Percentiles rank a stretch among this genome's conserved stretches.
Conservation (phyloP, 164 flowering plant genomes). For the Stephania yunnanensis region DNA sequence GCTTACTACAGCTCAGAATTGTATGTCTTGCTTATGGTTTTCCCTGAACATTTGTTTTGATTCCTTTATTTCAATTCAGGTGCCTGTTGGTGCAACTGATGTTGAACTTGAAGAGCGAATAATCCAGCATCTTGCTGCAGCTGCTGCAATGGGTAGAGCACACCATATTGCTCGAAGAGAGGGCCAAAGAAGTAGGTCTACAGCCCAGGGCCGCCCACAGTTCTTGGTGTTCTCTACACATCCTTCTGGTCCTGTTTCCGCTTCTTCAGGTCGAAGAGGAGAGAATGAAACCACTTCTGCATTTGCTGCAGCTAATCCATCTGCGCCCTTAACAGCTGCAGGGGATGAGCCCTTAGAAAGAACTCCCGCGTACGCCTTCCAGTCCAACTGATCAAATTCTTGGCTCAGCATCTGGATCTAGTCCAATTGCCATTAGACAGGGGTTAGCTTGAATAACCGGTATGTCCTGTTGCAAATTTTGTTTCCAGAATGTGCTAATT, state of each 20-base stretch:
- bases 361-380: slow-evolving; percentile 23
- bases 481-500: background rate
- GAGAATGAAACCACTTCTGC: slow-evolving; percentile 32
- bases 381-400: slow-evolving; percentile 31
- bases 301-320: slow-evolving; percentile 22
- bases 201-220: slow-evolving; percentile 63
- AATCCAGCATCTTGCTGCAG: slow-evolving; percentile 91
- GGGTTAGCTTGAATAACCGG: slow-evolving; percentile 30
- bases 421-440: slow-evolving; percentile 22
- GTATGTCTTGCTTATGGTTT: background rate
- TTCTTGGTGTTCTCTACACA: slow-evolving; percentile 58
- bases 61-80: slow-evolving; percentile 31
- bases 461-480: slow-evolving; percentile 18
- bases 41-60: background rate
- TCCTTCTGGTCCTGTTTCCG: slow-evolving; percentile 30
- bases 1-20: background rate
- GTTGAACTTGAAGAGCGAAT: slow-evolving; percentile 85
- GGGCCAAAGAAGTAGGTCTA: slow-evolving; percentile 54
- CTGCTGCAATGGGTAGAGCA: slow-evolving; percentile 91
- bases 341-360: slow-evolving; percentile 31
- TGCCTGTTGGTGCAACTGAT: slow-evolving; percentile 63
- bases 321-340: slow-evolving; percentile 23
- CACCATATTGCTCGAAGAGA: slow-evolving; percentile 72
- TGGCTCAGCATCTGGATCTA: slow-evolving; percentile 40
- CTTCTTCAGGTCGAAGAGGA: slow-evolving; percentile 31